Evolutionary conservation across 1,139 yeast genomes (phyloP).

Genomic region (Taphrina pruni): DNA sequence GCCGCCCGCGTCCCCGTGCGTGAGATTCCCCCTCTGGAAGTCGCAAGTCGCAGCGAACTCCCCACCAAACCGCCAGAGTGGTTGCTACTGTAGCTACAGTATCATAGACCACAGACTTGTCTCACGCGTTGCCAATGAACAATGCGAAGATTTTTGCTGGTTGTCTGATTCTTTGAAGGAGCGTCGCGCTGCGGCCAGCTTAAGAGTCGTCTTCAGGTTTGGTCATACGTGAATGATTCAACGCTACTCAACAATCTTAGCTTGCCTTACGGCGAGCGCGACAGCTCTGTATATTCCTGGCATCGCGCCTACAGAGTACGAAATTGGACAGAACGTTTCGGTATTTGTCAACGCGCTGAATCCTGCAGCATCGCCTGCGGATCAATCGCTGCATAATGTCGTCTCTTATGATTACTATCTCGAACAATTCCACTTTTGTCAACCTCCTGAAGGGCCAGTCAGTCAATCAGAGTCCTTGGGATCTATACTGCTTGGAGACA

Average conservation of each 20-base stretch:
- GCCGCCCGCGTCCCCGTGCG: too few relatives aligned
- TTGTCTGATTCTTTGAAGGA: too few relatives aligned
- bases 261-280: conserved; percentile 10
- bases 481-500: conserved; percentile 90
- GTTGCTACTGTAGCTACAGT: too few relatives aligned
- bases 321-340: conserved; percentile 72
- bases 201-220: too few relatives aligned
- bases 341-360: conserved; percentile 87
- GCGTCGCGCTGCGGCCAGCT: too few relatives aligned
- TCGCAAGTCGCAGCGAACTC: too few relatives aligned
- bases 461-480: conserved; percentile 91
- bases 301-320: conserved; percentile 54
- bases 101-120: too few relatives aligned
- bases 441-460: conserved; percentile 64
- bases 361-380: conserved; percentile 63
- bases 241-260: background rate
- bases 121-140: too few relatives aligned
- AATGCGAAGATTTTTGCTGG: too few relatives aligned
- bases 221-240: background rate
- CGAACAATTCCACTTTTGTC: conserved; percentile 81
- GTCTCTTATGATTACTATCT: conserved; percentile 62
- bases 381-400: conserved; percentile 48
- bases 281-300: conserved; percentile 39
- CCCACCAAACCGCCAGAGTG: too few relatives aligned
- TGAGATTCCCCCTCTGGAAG: too few relatives aligned